Base-by-base conservation (phyloP, 352 stramenopile species). In the Pythium sukuiense region DNA sequence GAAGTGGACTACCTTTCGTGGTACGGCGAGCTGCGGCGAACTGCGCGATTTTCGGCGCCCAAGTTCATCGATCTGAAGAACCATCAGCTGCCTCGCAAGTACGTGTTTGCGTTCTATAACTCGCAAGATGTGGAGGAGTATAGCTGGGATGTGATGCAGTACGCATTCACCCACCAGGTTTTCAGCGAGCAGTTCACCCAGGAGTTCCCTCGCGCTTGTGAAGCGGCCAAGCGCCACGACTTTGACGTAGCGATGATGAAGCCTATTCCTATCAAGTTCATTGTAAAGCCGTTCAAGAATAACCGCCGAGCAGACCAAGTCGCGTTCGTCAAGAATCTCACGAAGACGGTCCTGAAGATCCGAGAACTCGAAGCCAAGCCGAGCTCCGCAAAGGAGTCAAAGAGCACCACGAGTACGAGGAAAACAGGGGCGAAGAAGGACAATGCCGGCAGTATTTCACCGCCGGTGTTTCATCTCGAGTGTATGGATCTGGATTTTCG, bases 1-100 rank as follows among this genome's bases (percentile, higher is more conserved):
- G 18, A 65, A 20, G 48, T 65, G 48, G 26, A 65, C 49, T 57
- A 65, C 8, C 13, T 41, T 9, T 14, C 35, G 14, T 65, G 59
- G 48, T 24, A 59, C n/a, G 57, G 20, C 29, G 57, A 63, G 45
- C 57, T 56, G 9, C 57, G 57, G 30, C 45, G 20, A 27, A 26
- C 29, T n/a, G 45, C 46, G 30, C 45, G 57, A 13, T 48, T 63
- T 14, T 4, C 29, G 11, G 26, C 30, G n/a, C 39, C 57, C 45
- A 63, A 63, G 13, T 63, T 24, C 41, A 14, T 37, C n/a, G 54
- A 63, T 18, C 11, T 63, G 3, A 13, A 46, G 27, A 8, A 18
- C 18, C 20, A 63, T 16, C 27, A 63, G 48, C 43, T 63, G 26
- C 24, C 45, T 9, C 57, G 45, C 57, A 55, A 48, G 57, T 55